Evolutionary conservation across 2,329 filamentous ascomycete genomes (phyloP).

Genomic region (Colletotrichum godetiae): DNA sequence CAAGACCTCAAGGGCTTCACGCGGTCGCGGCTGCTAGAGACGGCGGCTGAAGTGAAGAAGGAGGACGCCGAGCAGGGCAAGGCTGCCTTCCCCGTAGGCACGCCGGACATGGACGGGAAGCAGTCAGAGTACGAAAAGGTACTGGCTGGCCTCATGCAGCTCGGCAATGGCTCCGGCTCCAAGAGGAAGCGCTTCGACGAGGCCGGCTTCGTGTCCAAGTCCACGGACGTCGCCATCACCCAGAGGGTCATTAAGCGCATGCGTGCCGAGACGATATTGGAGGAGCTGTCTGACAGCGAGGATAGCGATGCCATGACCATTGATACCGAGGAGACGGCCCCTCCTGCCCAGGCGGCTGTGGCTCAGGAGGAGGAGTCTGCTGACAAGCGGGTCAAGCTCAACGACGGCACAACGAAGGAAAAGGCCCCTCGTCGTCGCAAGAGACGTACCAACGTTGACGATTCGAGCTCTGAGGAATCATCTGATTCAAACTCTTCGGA

Average conservation of each 20-base stretch:
- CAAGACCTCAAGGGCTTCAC: conserved; percentile 81
- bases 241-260: conserved; percentile 70
- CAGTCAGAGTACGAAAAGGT: conserved; percentile 68
- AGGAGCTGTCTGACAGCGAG: conserved; percentile 63
- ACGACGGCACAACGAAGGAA: conserved; percentile 58
- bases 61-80: conserved; percentile 63
- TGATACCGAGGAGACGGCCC: conserved; percentile 35
- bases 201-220: conserved; percentile 60
- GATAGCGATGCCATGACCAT: conserved; percentile 48
- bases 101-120: conserved; percentile 60
- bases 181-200: conserved; percentile 66
- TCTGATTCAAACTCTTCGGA: conserved; percentile 46
- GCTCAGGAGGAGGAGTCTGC: conserved; percentile 40
- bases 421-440: conserved; percentile 61
- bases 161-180: conserved; percentile 47
- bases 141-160: conserved; percentile 59
- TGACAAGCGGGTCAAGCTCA: conserved; percentile 55
- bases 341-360: conserved; percentile 35
- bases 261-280: conserved; percentile 69
- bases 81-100: conserved; percentile 61
- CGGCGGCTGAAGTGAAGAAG: conserved; percentile 70
- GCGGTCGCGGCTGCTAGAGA: conserved; percentile 74
- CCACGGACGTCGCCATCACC: conserved; percentile 63
- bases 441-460: conserved; percentile 58
- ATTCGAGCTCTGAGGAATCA: conserved; percentile 46